Base-by-base conservation (phyloP, 1,284 basidiomycete genomes). In the Malassezia obtusa region DNA sequence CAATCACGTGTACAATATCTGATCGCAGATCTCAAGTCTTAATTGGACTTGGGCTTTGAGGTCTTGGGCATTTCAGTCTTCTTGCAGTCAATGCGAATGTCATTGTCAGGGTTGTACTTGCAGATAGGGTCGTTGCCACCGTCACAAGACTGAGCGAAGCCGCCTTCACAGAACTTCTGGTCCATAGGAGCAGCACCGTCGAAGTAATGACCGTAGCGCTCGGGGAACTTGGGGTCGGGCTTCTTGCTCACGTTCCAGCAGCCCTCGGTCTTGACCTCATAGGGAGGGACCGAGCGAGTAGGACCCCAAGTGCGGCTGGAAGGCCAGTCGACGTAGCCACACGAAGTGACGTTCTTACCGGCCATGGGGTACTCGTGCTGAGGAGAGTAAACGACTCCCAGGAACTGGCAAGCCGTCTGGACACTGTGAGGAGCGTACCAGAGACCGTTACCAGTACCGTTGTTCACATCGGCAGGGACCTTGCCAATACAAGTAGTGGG, bases 381-480 rank as follows among this genome's bases (percentile, higher is more conserved):
- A 19, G 31, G 19, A 2, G 28, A 17, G 11, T 31, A 6, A 17
- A 51, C 25, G 15, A 15, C 12, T 6, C 50, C 50, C 12, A 51
- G 39, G 50, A 43, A 51, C 26, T 28, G 25, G 35, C 50, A 51
- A 12, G 50, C 33, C 3, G 17, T 25, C 14, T 36, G 35, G 28
- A 51, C 43, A 15, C 50, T 44, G 26, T 51, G 50, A 8, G 50
- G 50, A 10, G 35, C 35, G 37, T 51, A 51, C 50, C 50, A 51
- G 1, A 51, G 25, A 24, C 50, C 50, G 36, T 45, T 45, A 9
- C 43, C 36, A 22, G 35, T 44, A 26, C 43, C 50, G 31, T 40
- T 40, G 21, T 44, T 31, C 9, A 36, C 31, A 11, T 31, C 41
- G 17, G n/a, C 22, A 2, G 41, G 43, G 14, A 35, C 28, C 3